These are phyloP conservation scores for Colletotrichum gigasporum DNA, from an alignment of 2,329 filamentous ascomycete genomes.

Conservation along the genomic window DNA sequence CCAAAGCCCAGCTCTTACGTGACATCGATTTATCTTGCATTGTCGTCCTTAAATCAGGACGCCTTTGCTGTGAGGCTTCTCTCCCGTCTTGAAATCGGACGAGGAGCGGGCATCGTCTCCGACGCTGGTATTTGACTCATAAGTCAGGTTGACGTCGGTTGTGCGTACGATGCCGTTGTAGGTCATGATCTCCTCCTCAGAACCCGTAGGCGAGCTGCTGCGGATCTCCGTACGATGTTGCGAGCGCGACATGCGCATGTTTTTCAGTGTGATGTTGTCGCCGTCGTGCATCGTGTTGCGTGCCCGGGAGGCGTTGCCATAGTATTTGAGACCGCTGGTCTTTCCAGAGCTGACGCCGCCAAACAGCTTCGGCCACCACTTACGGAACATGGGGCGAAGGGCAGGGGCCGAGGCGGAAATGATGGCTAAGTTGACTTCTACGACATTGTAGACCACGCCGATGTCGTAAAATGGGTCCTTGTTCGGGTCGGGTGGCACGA, in stretches of 20 bases:
- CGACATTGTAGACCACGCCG: slow-evolving; percentile 39
- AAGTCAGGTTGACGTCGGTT: slow-evolving; percentile 37
- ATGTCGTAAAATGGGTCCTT: slow-evolving; percentile 42
- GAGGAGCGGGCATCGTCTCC: slow-evolving; percentile 7
- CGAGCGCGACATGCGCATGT: slow-evolving; percentile 36
- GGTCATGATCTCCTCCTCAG: slow-evolving; percentile 50
- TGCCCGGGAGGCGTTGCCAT: slow-evolving; percentile 9
- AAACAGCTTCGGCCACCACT: slow-evolving; percentile 47
- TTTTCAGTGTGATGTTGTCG: slow-evolving; percentile 35
- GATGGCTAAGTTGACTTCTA: slow-evolving; percentile 49
- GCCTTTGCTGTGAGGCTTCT: slow-evolving; percentile 1
- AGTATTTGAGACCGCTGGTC: slow-evolving; percentile 13
- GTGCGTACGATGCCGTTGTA: slow-evolving; percentile 50
- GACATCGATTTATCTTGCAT: too few species aligned
- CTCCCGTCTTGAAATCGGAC: slow-evolving; percentile 7
- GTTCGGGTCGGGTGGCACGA: slow-evolving; percentile 20
- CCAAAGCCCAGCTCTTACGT: background rate
- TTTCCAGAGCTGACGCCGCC: slow-evolving; percentile 24
- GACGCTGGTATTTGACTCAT: slow-evolving; percentile 8
- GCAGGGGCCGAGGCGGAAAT: slow-evolving; percentile 47
- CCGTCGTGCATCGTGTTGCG: slow-evolving; percentile 9
- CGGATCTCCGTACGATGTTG: slow-evolving; percentile 43
- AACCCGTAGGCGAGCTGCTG: slow-evolving; percentile 42
- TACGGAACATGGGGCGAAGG: slow-evolving; percentile 43
- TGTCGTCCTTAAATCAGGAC: background rate